phyloP scores from a whole-genome alignment of 2,329 filamentous ascomycete species.

The Aspergillus sp. region DNA sequence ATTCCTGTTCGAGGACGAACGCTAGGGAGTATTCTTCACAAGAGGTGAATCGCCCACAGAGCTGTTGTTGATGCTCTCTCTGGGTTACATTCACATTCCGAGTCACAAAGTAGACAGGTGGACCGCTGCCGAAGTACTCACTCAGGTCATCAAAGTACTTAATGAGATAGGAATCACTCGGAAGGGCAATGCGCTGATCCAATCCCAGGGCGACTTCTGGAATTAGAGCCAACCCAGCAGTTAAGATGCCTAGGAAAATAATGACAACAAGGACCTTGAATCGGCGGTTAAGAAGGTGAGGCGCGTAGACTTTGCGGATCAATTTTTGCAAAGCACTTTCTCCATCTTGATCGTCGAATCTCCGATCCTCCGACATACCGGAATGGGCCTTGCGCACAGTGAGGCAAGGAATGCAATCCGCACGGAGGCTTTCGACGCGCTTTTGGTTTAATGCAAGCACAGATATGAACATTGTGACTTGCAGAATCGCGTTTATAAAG shows the following conservation, averaged over 20 bases:
- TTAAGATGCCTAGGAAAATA: slow-evolving; percentile 84
- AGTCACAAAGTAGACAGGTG: slow-evolving; percentile 95
- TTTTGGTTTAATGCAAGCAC: slow-evolving; percentile 89
- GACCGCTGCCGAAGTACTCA: slow-evolving; percentile 85
- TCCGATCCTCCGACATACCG: slow-evolving; percentile 65
- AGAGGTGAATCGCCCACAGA: slow-evolving; percentile 89
- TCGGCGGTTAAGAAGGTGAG: slow-evolving; percentile 76
- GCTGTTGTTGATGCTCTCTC: slow-evolving; percentile 75
- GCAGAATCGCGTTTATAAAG: slow-evolving; percentile 93
- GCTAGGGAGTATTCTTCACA: slow-evolving; percentile 83
- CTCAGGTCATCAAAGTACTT: slow-evolving; percentile 97
- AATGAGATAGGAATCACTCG: slow-evolving; percentile 91
- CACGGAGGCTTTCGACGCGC: slow-evolving; percentile 83
- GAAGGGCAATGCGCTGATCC: slow-evolving; percentile 93
- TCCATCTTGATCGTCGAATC: slow-evolving; percentile 73
- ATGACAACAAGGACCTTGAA: slow-evolving; percentile 77
- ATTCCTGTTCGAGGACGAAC: slow-evolving; percentile 91
- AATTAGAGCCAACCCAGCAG: slow-evolving; percentile 80
- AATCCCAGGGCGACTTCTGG: slow-evolving; percentile 85
- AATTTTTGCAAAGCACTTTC: slow-evolving; percentile 84
- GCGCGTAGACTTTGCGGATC: slow-evolving; percentile 88
- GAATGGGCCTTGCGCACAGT: slow-evolving; percentile 75
- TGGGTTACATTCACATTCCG: slow-evolving; percentile 78
- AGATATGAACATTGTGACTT: slow-evolving; percentile 96
- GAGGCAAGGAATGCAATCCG: slow-evolving; percentile 90